Conservation (phyloP, 2,329 filamentous ascomycete species). For the Aspergillus japonicus region DNA sequence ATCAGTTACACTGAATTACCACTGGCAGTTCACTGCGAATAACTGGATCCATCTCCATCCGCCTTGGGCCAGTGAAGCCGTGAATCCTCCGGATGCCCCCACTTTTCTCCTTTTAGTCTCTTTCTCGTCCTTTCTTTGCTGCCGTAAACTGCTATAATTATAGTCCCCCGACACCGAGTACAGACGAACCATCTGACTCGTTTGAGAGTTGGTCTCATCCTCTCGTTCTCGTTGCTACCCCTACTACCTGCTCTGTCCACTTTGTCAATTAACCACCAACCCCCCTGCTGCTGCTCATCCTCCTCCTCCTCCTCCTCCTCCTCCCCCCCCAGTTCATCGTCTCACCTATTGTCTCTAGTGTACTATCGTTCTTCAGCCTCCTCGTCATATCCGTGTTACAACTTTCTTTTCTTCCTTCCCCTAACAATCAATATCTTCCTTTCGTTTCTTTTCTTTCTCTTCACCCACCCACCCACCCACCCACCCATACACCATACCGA, state of each 20-base stretch:
- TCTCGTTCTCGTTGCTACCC: constrained; percentile 5
- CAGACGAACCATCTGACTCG: constrained; percentile 15
- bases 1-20: not conserved
- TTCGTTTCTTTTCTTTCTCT: not conserved
- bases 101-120: constrained; percentile 10
- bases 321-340: constrained; percentile 1
- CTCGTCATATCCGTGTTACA: constrained; percentile 2
- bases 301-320: not conserved
- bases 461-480: not conserved
- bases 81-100: constrained; percentile 6
- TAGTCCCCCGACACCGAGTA: constrained; percentile 13
- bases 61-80: not conserved
- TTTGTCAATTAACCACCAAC: not conserved
- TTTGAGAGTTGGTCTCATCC: constrained; percentile 9
- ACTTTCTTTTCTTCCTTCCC: not conserved
- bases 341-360: not conserved
- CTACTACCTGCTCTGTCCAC: not conserved
- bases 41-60: constrained; percentile 1
- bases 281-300: not conserved
- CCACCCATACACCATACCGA: not conserved
- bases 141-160: constrained; percentile 13
- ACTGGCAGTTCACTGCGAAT: not conserved
- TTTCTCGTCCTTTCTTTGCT: constrained; percentile 10
- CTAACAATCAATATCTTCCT: not conserved
- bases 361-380: not conserved